Evolutionary conservation across 495 filamentous ascomycete species (phyloP).

Genomic region (Aspergillus wentii): DNA sequence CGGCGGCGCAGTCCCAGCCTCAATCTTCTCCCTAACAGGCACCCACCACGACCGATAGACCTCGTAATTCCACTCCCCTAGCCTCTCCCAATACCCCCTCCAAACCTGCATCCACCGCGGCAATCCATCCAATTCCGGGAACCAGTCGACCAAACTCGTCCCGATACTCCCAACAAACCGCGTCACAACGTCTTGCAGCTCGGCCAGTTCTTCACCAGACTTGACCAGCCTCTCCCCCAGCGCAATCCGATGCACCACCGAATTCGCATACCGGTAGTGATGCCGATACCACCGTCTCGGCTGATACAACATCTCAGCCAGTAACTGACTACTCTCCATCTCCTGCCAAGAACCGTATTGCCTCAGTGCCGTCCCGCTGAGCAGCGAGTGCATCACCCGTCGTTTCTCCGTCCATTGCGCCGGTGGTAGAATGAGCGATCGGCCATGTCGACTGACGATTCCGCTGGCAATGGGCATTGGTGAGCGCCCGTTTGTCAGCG

Average conservation of each 20-base stretch:
- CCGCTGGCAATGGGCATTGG: constrained; percentile 28
- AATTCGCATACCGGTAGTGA: constrained; percentile 39
- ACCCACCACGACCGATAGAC: constrained; percentile 34
- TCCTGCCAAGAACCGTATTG: constrained; percentile 35
- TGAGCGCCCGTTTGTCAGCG: constrained; percentile 27
- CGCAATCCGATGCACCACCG: constrained; percentile 33
- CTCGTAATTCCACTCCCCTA: constrained; percentile 20
- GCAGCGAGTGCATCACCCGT: constrained; percentile 37
- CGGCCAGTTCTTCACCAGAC: constrained; percentile 16
- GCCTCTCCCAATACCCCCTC: constrained; percentile 28
- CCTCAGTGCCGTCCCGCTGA: constrained; percentile 27
- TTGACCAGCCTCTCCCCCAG: constrained; percentile 19
- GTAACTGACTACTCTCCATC: constrained; percentile 31
- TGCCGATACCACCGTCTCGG: constrained; percentile 33
- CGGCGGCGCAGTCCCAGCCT: constrained; percentile 17
- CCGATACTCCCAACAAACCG: constrained; percentile 23
- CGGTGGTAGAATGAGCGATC: constrained; percentile 23
- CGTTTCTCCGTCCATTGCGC: constrained; percentile 25
- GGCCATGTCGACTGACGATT: constrained; percentile 25
- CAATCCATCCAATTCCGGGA: constrained; percentile 28
- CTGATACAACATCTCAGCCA: constrained; percentile 26
- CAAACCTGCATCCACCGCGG: constrained; percentile 35
- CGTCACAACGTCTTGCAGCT: constrained; percentile 21
- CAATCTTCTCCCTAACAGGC: constrained; percentile 17
- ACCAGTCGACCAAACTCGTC: constrained; percentile 30